Evolutionary conservation across 23 red algal species (phyloP).

Genomic region (Gracilaria domingensis): DNA sequence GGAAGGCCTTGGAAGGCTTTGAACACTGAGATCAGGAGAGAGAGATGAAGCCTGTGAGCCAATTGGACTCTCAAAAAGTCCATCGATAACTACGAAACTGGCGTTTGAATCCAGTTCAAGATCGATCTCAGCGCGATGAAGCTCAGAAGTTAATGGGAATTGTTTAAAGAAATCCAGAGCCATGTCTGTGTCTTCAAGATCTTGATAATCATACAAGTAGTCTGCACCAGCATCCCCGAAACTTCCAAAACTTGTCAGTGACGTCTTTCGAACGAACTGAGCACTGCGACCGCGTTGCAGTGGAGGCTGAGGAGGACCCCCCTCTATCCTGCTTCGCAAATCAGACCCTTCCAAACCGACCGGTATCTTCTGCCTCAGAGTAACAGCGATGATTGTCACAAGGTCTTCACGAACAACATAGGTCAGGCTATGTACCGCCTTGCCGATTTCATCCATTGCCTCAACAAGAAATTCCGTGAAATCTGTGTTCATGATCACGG

Average conservation of each 20-base stretch:
- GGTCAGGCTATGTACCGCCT: constrained; percentile 13
- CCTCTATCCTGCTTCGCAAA: background rate
- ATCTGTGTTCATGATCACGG: constrained; percentile 39
- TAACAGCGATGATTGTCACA: constrained; percentile 61
- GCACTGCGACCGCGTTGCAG: background rate
- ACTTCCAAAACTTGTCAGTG: constrained; percentile 1
- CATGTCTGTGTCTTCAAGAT: background rate
- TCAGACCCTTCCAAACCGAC: background rate
- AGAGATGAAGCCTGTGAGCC: constrained; percentile 21
- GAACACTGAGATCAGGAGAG: constrained; percentile 14
- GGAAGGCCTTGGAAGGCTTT: constrained; percentile 24
- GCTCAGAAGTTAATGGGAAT: constrained; percentile 36
- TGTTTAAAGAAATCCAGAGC: constrained; percentile 45
- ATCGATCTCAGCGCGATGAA: constrained; percentile 48
- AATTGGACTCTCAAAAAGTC: background rate
- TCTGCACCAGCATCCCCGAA: background rate
- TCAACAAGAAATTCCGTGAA: constrained; percentile 53
- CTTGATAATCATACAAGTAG: background rate
- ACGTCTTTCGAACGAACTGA: background rate
- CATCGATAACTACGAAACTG: constrained; percentile 5
- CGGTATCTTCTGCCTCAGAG: constrained; percentile 40
- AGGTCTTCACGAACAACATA: constrained; percentile 32
- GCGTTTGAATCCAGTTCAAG: background rate
- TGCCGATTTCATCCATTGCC: constrained; percentile 43
- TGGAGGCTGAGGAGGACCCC: background rate